Evolutionary conservation across 768 basidiomycete species (phyloP).

Genomic region (Tricholoma sp.): DNA sequence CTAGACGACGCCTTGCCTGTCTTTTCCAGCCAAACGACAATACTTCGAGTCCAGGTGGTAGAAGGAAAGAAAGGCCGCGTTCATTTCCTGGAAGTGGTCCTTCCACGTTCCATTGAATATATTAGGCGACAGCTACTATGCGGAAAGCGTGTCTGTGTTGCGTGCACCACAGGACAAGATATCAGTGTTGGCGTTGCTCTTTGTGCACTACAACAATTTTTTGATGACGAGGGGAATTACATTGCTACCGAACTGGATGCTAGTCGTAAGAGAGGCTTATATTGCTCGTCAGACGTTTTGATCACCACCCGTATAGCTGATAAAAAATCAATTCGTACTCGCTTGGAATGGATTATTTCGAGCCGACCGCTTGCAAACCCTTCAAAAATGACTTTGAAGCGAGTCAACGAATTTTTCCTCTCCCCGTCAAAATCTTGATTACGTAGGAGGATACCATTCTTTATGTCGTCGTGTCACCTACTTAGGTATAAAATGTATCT

Average conservation of each 20-base stretch:
- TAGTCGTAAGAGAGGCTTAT: conserved; percentile 1
- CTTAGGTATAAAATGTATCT: neutral
- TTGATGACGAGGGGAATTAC: conserved; percentile 44
- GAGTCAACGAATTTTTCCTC: conserved; percentile 71
- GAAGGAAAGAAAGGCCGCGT: conserved; percentile 52
- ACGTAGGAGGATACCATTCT: no score
- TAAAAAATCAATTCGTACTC: conserved; percentile 63
- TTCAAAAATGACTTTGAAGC: conserved; percentile 72
- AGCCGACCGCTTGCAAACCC: conserved; percentile 77
- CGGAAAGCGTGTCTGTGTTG: conserved; percentile 39
- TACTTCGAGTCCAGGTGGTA: conserved; percentile 20
- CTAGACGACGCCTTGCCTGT: neutral
- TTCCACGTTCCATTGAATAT: conserved; percentile 48
- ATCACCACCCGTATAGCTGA: conserved; percentile 20
- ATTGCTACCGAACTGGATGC: conserved; percentile 5
- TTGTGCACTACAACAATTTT: conserved; percentile 51
- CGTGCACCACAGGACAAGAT: conserved; percentile 57
- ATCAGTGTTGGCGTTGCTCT: conserved; percentile 59
- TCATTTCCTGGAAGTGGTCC: conserved; percentile 21
- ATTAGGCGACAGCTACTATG: conserved; percentile 33
- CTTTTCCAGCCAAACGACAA: neutral
- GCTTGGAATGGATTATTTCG: conserved; percentile 84
- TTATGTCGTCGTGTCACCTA: neutral
- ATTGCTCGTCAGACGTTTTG: neutral
- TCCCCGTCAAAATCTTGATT: conserved; percentile 20